These are phyloP conservation scores for Plasmodium inui DNA, from an alignment of 169 alveolate genomes.

Conservation along the genomic window DNA sequence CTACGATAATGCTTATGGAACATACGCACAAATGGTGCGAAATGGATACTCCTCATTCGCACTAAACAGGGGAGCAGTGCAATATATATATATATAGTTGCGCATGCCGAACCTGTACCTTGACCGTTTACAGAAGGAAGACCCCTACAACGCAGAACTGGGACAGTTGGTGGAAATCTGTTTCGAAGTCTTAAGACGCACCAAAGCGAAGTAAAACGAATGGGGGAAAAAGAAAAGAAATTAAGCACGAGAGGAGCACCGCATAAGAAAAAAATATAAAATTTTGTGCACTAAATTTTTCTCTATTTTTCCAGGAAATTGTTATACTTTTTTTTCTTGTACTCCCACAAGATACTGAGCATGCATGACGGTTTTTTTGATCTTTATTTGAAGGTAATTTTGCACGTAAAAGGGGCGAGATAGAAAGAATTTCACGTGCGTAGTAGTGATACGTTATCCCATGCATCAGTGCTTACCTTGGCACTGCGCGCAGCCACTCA, in stretches of 20 bases:
- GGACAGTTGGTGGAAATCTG: constrained; percentile 32
- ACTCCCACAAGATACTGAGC: constrained; percentile 49
- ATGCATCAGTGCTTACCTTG: neutral
- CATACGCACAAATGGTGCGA: neutral
- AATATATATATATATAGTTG: neutral
- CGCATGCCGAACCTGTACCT: neutral
- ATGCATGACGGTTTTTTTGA: constrained; percentile 23
- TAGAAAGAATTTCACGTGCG: neutral
- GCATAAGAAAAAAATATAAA: neutral
- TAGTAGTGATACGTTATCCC: neutral
- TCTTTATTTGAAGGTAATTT: constrained; percentile 37
- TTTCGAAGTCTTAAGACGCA: constrained; percentile 12
- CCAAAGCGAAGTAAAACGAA: constrained; percentile 36
- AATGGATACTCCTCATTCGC: neutral
- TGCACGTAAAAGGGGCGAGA: neutral
- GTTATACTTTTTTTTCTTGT: constrained; percentile 18
- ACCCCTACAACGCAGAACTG: neutral
- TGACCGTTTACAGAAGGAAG: constrained; percentile 4
- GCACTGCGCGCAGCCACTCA: neutral
- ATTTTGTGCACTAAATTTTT: neutral
- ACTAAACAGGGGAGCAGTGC: neutral
- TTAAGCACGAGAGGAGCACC: neutral
- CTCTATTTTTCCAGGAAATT: constrained; percentile 24
- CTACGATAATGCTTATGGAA: neutral
- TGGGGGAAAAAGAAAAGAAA: neutral